phyloP scores from a whole-genome alignment of 208 protist species.

The Wallacemonas collosoma region DNA sequence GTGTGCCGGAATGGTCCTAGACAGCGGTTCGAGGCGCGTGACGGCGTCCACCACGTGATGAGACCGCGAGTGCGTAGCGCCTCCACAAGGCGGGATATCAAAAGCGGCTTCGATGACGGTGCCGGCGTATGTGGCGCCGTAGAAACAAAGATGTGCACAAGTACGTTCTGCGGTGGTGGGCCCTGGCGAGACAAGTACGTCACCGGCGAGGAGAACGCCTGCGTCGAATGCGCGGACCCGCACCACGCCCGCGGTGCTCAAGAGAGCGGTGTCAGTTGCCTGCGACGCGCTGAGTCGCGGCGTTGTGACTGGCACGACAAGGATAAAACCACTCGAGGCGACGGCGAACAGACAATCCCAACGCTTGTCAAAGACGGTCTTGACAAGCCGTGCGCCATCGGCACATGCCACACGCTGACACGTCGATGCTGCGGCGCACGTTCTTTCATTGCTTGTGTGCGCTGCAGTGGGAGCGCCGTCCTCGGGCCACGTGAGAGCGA shows the following conservation, averaged over 20 bases:
- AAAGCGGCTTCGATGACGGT: conserved; percentile 47
- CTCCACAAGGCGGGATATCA: not conserved
- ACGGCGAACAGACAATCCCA: not conserved
- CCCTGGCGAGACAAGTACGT: not conserved
- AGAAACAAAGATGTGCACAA: conserved; percentile 21
- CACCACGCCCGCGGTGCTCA: not conserved
- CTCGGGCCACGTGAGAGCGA: not conserved
- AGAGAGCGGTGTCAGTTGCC: too few relatives aligned
- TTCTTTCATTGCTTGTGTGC: not conserved
- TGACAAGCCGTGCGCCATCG: conserved; percentile 1
- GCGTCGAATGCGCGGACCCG: conserved; percentile 1
- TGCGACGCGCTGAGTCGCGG: too few relatives aligned
- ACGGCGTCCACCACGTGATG: not conserved
- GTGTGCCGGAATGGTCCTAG: conserved; percentile 42
- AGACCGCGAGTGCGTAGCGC: not conserved
- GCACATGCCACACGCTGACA: not conserved
- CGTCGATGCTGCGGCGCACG: too few relatives aligned
- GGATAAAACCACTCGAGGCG: not conserved
- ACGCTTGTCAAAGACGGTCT: not conserved
- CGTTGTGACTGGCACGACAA: conserved; percentile 2
- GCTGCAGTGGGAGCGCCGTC: not conserved
- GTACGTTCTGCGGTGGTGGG: too few relatives aligned
- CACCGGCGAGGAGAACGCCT: conserved; percentile 8
- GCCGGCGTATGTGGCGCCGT: conserved; percentile 63
- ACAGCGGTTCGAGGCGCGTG: not conserved